Base-by-base conservation (phyloP, 1,139 yeast genomes). In the Taphrina communis region DNA sequence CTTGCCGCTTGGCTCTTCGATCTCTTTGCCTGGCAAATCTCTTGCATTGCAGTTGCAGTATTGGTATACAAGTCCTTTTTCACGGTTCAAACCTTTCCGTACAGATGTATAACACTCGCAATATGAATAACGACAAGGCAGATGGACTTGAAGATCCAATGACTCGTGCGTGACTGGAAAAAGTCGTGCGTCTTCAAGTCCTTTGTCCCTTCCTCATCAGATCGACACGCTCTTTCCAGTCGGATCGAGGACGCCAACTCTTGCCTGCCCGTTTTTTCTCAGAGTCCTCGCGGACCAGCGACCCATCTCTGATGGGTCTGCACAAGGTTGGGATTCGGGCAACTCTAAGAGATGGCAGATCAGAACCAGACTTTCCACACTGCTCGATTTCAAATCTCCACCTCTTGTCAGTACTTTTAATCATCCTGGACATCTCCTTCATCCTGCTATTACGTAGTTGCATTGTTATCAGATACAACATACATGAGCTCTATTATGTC, bases 231-330 rank as follows among this genome's bases (percentile, higher is more conserved):
- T 25, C 31, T 25, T 25, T 25, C 31, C 31, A 17, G 17, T 25
- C 4, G 4, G 31, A 25, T 25, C 31, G 31, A 50, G 8, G 3
- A 21, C 58, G 60, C 62, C 62, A 58, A 58, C 62, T 58, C 62
- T 58, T 58, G 62, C 62, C 62, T 58, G 62, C 62, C 46, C 53
- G 62, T 58, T 44, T 50, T 44, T 50, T 31, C 62, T 53, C 62
- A 58, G 62, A 58, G 62, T 58, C 62, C 42, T 58, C 62, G 62
- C 62, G 62, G 62, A 58, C 62, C 62, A 52, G 62, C 62, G 62
- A 58, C 62, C 62, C 14, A 53, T 53, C 53, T 53, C 42, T 58
- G 31, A 12, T 58, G 62, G 62, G 25, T 25, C 31, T 25, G 62
- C 62, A 58, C 39, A 58, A 58, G 62, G 62, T 58, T 58, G 62